phyloP scores from a whole-genome alignment of 2,329 filamentous ascomycete species.

The Cadophora gregata region DNA sequence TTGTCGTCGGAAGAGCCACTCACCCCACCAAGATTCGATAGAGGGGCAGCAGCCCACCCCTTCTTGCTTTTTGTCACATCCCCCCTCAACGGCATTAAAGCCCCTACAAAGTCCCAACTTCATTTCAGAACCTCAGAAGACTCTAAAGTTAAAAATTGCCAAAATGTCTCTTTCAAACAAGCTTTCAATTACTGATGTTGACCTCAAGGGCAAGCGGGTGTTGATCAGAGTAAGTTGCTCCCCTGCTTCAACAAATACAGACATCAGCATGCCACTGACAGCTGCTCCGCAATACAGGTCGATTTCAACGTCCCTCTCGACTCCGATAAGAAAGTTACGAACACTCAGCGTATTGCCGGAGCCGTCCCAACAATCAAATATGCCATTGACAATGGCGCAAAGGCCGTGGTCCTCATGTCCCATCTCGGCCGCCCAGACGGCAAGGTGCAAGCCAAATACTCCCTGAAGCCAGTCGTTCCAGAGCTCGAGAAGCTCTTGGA shows the following conservation, averaged over 20 bases:
- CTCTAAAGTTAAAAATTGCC: constrained; percentile 34
- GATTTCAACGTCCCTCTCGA: constrained; percentile 99
- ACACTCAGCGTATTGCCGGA: constrained; percentile 97
- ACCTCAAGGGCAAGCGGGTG: constrained; percentile 98
- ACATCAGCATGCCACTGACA: constrained; percentile 35
- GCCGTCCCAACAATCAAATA: constrained; percentile 96
- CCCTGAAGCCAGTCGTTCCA: constrained; percentile 86
- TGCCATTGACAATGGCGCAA: constrained; percentile 87
- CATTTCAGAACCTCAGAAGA: constrained; percentile 18
- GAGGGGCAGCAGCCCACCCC: constrained; percentile 35
- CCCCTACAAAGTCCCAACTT: constrained; percentile 27
- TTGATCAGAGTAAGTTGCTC: constrained; percentile 80
- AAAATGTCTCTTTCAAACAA: constrained; percentile 98
- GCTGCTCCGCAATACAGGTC: constrained; percentile 62
- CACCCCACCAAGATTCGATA: constrained; percentile 34
- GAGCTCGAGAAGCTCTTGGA: constrained; percentile 89
- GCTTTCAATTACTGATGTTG: constrained; percentile 93
- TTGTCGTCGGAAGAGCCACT: constrained; percentile 6
- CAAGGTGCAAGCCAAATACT: constrained; percentile 90
- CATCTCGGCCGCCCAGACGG: constrained; percentile 96
- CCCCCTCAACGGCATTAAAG: constrained; percentile 26
- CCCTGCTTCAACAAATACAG: constrained; percentile 5
- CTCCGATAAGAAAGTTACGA: constrained; percentile 90
- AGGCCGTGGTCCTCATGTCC: constrained; percentile 96
- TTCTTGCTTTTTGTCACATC: constrained; percentile 31